Conservation (phyloP, 139 green algal genomes). For the Zygnema circumcarinatum region DNA sequence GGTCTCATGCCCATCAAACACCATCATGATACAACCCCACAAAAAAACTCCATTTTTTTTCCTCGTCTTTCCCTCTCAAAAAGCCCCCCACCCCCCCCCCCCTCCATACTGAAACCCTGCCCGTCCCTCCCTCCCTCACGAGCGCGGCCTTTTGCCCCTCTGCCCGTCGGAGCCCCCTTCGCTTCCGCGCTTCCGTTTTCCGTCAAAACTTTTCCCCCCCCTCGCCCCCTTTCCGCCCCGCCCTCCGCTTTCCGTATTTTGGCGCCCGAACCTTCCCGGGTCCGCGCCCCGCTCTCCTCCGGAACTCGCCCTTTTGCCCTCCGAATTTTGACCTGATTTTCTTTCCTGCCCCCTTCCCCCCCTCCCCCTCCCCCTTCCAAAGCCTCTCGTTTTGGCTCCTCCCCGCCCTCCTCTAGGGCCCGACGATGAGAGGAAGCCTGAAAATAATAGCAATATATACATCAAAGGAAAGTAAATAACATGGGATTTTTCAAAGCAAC, state of each 20-base stretch:
- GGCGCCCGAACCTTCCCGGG: background rate
- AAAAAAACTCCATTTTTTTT: background rate
- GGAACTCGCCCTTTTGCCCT: background rate
- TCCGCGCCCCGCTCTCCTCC: background rate
- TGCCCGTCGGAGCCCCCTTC: too few relatives aligned
- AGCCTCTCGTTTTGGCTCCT: background rate
- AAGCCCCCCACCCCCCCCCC: background rate
- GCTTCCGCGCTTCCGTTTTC: too few relatives aligned
- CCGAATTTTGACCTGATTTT: background rate
- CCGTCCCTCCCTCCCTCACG: background rate
- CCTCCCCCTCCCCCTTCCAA: background rate
- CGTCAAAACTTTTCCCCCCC: background rate
- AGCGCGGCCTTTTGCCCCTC: background rate
- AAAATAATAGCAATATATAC: conserved; percentile 1
- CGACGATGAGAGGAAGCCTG: background rate
- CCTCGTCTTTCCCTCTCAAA: background rate
- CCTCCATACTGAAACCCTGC: background rate
- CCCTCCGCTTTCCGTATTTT: background rate
- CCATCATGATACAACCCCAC: too few relatives aligned
- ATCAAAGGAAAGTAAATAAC: background rate
- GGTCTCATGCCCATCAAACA: too few relatives aligned
- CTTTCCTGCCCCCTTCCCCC: conserved; percentile 10
- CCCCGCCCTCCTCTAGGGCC: background rate
- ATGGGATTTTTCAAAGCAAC: background rate
- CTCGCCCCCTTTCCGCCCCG: background rate